phyloP scores from a whole-genome alignment of 2,329 filamentous ascomycete genomes.

The Neocucurbitaria cava region DNA sequence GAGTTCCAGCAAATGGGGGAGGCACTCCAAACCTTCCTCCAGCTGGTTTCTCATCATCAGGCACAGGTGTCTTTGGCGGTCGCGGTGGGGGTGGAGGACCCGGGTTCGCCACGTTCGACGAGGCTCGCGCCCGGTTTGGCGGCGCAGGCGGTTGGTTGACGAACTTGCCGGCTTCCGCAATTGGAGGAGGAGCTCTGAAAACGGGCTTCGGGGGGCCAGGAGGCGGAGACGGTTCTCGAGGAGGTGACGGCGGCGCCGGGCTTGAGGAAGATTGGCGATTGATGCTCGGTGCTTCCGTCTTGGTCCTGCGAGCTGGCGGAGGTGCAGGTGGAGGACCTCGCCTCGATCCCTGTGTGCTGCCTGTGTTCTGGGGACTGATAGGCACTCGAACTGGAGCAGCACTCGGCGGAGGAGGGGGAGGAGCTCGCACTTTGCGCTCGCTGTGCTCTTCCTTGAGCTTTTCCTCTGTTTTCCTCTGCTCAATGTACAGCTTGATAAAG shows the following conservation, averaged over 20 bases:
- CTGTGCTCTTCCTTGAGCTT: conserved; percentile 54
- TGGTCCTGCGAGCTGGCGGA: conserved; percentile 57
- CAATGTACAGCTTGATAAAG: conserved; percentile 72
- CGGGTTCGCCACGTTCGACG: conserved; percentile 58
- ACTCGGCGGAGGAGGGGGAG: conserved; percentile 67
- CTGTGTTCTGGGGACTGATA: conserved; percentile 69
- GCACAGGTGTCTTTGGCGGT: conserved; percentile 62
- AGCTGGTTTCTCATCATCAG: conserved; percentile 65
- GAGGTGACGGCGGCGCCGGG: conserved; percentile 66
- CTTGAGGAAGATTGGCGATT: conserved; percentile 59
- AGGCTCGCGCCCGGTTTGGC: conserved; percentile 58
- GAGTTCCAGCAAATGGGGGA: conserved; percentile 75
- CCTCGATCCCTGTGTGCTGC: conserved; percentile 57
- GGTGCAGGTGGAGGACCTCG: conserved; percentile 68
- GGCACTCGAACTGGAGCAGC: conserved; percentile 52
- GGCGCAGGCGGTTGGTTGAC: conserved; percentile 61
- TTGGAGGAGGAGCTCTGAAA: conserved; percentile 85
- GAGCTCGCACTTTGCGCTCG: conserved; percentile 61
- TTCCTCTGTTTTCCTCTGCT: conserved; percentile 65
- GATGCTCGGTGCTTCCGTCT: conserved; percentile 48
- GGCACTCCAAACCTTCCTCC: conserved; percentile 75
- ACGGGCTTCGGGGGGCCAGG: conserved; percentile 64
- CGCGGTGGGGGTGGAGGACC: conserved; percentile 71
- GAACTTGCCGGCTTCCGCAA: conserved; percentile 89
- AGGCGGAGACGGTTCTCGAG: conserved; percentile 75